These are phyloP conservation scores for Parietichytrium sp. DNA, from an alignment of 108 stramenopile species.

Conservation along the genomic window DNA sequence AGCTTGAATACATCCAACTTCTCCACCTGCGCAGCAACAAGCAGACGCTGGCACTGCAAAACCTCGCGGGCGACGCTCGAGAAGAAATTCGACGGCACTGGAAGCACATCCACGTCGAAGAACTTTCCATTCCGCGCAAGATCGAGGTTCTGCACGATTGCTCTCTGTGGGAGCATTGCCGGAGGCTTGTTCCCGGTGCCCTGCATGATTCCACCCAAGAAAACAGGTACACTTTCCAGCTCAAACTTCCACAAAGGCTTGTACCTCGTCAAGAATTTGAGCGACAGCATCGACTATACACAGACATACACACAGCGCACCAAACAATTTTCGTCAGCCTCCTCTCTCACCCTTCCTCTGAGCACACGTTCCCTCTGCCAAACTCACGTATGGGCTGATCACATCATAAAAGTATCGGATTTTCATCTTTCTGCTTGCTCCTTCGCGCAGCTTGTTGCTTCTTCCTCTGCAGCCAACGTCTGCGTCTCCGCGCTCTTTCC, in stretches of 20 bases:
- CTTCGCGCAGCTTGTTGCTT: too few species aligned
- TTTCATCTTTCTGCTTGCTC: too few species aligned
- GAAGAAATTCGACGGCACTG: not conserved
- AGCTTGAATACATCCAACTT: not conserved
- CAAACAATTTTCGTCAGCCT: too few species aligned
- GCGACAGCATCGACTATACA: not conserved
- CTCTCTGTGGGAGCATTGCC: not conserved
- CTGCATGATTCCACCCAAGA: conserved; percentile 25
- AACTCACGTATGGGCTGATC: conserved; percentile 1
- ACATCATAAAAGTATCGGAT: conserved; percentile 31
- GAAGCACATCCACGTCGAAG: not conserved
- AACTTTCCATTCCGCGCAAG: not conserved
- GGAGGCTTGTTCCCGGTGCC: conserved; percentile 21
- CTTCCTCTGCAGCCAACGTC: too few species aligned
- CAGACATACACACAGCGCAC: too few species aligned
- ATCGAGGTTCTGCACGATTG: not conserved
- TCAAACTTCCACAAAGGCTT: not conserved
- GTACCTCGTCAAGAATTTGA: not conserved
- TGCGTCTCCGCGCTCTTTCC: too few species aligned
- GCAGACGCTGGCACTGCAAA: conserved; percentile 10
- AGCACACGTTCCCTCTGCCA: too few species aligned
- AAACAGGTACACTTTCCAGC: not conserved
- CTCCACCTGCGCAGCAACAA: not conserved
- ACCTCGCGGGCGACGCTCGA: conserved; percentile 8
- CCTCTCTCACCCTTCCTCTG: too few species aligned